phyloP scores from a whole-genome alignment of 371 early-diverging fungal genomes.

The Thermomucor indicae-seudaticae region DNA sequence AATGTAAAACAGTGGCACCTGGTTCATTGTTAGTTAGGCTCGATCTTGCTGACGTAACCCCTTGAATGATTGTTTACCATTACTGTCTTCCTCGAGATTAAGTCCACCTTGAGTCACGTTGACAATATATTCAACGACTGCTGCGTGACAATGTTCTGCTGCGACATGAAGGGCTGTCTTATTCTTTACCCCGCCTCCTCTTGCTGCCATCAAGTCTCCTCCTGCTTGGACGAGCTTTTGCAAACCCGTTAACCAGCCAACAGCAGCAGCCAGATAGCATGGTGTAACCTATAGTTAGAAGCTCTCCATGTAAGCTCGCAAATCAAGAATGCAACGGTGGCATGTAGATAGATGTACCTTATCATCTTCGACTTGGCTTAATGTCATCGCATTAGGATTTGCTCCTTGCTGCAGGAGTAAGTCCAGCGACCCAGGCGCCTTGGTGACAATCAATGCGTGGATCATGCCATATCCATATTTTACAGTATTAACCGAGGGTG shows the following conservation, averaged over 20 bases:
- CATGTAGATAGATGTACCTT: conserved; percentile 16
- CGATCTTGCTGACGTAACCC: background rate
- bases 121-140: conserved; percentile 35
- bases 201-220: conserved; percentile 35
- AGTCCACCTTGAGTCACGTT: conserved; percentile 31
- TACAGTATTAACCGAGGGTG: conserved; percentile 20
- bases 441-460: conserved; percentile 39
- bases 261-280: conserved; percentile 38
- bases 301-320: no score
- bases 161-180: conserved; percentile 41
- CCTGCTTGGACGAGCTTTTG: conserved; percentile 36
- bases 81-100: conserved; percentile 29
- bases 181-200: conserved; percentile 33
- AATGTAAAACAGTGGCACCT: conserved; percentile 44
- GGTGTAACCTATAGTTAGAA: conserved; percentile 27
- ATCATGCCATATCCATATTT: conserved; percentile 47
- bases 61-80: conserved; percentile 15
- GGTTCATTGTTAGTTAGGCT: background rate
- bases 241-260: conserved; percentile 37
- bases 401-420: conserved; percentile 42
- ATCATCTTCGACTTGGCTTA: conserved; percentile 36
- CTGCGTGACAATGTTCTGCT: conserved; percentile 33
- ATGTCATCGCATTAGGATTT: conserved; percentile 32
- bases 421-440: conserved; percentile 28
- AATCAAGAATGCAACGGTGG: background rate